Conservation (phyloP, 768 basidiomycete genomes). For the Amanita pseudoporphyria region DNA sequence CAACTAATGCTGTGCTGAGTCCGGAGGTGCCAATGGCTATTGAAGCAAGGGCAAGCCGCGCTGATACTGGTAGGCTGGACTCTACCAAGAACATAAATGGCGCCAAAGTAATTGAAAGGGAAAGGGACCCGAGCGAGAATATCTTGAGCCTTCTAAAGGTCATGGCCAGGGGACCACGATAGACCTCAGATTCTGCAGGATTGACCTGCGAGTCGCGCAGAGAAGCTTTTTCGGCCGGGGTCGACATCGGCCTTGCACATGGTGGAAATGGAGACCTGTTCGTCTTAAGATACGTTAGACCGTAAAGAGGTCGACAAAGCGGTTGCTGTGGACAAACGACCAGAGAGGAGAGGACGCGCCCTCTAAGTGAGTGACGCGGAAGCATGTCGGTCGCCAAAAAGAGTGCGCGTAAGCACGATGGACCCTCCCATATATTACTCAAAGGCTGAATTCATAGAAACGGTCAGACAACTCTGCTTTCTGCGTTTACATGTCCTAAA, state of each 20-base stretch:
- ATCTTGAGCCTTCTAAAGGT: conserved; percentile 75
- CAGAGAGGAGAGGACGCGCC: neutral
- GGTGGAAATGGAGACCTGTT: no score
- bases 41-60: conserved; percentile 54
- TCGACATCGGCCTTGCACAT: no score
- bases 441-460: conserved; percentile 82
- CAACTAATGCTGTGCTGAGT: conserved; percentile 65
- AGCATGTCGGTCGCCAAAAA: neutral
- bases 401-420: conserved; percentile 27
- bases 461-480: conserved; percentile 30
- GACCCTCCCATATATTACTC: conserved; percentile 72
- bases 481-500: neutral
- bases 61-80: conserved; percentile 60
- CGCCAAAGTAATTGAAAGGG: conserved; percentile 54
- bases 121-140: conserved; percentile 74
- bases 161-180: conserved; percentile 59
- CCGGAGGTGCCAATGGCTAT: conserved; percentile 67
- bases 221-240: conserved; percentile 1
- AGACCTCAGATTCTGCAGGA: conserved; percentile 22
- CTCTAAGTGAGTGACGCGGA: neutral
- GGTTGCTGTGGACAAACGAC: neutral
- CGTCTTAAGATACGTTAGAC: no score
- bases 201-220: neutral
- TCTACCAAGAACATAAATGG: conserved; percentile 82
- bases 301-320: neutral